A percentile compares a stretch with the other conserved stretches of the same genome.
phyloP scores from a whole-genome alignment of 176 grass and related monocot genomes.

The Rhynchospora pubera region DNA sequence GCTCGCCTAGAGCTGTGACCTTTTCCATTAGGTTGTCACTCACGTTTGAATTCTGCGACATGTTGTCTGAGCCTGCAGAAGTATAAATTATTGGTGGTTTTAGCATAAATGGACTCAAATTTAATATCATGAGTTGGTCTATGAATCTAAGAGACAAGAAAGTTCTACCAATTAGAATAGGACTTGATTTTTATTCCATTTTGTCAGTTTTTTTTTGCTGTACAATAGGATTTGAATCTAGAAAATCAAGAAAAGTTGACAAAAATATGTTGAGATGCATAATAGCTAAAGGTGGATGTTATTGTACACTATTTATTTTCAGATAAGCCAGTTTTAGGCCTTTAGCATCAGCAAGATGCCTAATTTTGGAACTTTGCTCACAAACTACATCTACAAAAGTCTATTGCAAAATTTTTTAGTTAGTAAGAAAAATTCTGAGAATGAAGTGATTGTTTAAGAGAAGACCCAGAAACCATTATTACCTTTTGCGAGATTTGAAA shows the following conservation, averaged over 20 bases:
- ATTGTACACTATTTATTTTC: not conserved
- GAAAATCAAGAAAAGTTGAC: not conserved
- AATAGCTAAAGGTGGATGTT: not conserved
- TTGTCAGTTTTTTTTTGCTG: not conserved
- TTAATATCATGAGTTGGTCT: not conserved
- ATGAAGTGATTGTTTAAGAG: not conserved
- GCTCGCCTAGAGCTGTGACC: slow-evolving; percentile 72
- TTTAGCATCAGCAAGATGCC: not conserved
- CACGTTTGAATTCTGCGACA: slow-evolving; percentile 31
- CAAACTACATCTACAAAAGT: not conserved
- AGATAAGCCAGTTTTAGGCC: not conserved
- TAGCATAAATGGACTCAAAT: not conserved
- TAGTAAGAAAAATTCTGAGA: not conserved
- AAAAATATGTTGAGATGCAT: not conserved
- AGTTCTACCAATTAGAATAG: not conserved
- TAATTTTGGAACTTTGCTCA: not conserved
- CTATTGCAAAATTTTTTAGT: too few relatives aligned
- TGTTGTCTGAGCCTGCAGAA: slow-evolving; percentile 1
- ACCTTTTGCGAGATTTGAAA: not conserved
- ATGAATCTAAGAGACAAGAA: not conserved
- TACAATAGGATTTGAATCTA: not conserved
- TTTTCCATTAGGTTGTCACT: slow-evolving; percentile 90
- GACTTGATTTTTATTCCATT: not conserved
- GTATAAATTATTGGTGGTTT: not conserved
- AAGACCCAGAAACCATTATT: not conserved